phyloP scores from a whole-genome alignment of 257 asterid genomes.

The Apocynum venetum region DNA sequence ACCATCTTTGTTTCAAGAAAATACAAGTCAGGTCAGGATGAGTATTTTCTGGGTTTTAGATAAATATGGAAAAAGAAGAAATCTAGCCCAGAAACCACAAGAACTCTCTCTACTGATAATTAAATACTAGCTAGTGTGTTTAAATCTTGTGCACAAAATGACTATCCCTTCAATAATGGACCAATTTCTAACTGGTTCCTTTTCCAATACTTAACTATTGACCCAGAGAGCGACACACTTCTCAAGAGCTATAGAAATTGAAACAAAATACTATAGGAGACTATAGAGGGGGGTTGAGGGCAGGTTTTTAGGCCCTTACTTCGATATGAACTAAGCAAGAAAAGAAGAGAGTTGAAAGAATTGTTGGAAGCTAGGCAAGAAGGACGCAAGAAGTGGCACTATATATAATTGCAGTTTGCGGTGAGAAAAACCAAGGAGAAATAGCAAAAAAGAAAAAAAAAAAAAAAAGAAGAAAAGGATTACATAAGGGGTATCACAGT shows the following conservation, averaged over 20 bases:
- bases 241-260: slow-evolving; percentile 3
- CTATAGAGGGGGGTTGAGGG: not conserved
- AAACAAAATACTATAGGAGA: not conserved
- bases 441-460: not conserved
- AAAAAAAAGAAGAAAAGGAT: not conserved
- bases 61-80: not conserved
- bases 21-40: slow-evolving; percentile 4
- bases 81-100: not conserved
- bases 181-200: slow-evolving; percentile 5
- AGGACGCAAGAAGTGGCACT: slow-evolving; percentile 8
- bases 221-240: slow-evolving; percentile 11
- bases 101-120: not conserved
- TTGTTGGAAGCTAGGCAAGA: not conserved
- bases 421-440: not conserved
- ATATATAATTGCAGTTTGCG: slow-evolving; percentile 9
- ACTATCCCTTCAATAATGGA: not conserved
- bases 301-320: not conserved
- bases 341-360: not conserved
- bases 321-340: not conserved
- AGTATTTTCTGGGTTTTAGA: not conserved
- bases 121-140: no score
- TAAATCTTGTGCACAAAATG: no score
- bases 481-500: not conserved
- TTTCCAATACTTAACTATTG: slow-evolving; percentile 6
- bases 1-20: slow-evolving; percentile 41